phyloP scores from a whole-genome alignment of 306 rosid species.

The Abrus pulchellus region DNA sequence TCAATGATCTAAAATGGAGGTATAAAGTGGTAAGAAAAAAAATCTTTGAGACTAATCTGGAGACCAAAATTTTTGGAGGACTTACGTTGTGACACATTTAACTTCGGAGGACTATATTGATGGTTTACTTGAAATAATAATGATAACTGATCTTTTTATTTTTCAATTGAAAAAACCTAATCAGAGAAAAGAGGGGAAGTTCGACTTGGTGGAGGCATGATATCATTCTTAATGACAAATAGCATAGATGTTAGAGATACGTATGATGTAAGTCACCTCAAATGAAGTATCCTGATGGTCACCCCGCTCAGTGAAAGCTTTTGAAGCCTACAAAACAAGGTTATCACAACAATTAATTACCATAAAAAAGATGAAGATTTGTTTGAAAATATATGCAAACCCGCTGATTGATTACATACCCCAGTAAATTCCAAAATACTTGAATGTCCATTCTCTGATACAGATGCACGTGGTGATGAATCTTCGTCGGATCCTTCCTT shows the following conservation, averaged over 20 bases:
- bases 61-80: too few relatives aligned
- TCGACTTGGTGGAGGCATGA: background rate
- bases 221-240: conserved; percentile 35
- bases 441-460: conserved; percentile 78
- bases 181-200: conserved; percentile 5
- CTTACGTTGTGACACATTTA: too few relatives aligned
- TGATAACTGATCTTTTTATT: background rate
- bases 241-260: conserved; percentile 2
- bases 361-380: background rate
- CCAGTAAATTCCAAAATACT: conserved; percentile 62
- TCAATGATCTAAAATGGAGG: too few relatives aligned
- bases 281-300: conserved; percentile 68
- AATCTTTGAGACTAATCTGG: too few relatives aligned
- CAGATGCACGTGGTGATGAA: conserved; percentile 85
- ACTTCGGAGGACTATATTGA: too few relatives aligned
- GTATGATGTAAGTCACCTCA: conserved; percentile 60
- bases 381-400: conserved; percentile 22
- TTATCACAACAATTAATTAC: conserved; percentile 33
- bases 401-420: conserved; percentile 55
- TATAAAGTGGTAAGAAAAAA: too few relatives aligned
- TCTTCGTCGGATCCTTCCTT: conserved; percentile 92
- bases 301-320: conserved; percentile 57
- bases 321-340: conserved; percentile 64
- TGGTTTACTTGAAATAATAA: background rate
- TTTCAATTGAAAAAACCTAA: conserved; percentile 4